Evolutionary conservation across 768 basidiomycete species (phyloP), one percentile per base, ranked within the genome.

Genomic region (Auriscalpium vulgare): DNA sequence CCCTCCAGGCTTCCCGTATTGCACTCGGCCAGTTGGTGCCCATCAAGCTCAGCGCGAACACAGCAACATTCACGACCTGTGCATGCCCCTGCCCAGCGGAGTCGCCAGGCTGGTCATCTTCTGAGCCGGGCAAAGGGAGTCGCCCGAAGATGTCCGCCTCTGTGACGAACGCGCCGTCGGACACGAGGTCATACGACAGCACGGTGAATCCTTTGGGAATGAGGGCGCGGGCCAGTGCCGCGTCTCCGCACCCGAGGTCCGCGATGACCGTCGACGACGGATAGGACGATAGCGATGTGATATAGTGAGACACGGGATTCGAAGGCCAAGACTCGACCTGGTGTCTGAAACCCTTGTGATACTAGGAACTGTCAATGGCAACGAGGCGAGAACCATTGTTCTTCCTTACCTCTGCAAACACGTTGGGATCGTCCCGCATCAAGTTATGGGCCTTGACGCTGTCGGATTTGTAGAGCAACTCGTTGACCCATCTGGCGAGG

Each of bases 21-120:
- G 91, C 91, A 47, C 77, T 78, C n/a, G 90, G 80, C 97, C 97
- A 99, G 67, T 99, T 97, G 14, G 85, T 88, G 36, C 91, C 89
- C 97, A 99, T 99, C 59, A 99, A 75, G 65, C 95, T 97, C 61
- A 99, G 77, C 21, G 95, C 91, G 67, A 93, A 98, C 21, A 98
- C 86, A 8, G 84, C 93, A 7, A 92, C 85, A 67, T 99, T 95
- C 2, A 93, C 91, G 3, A 98, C 69, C 60, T 91, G 86, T 0
- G 83, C 91, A 51, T 80, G 78, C 34, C 80, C 83, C 37, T 74
- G 69, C 5, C 71, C 71, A 40, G 72, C 70, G 44, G 70, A 69
- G 14, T 68, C 62, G 7, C 69, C 73, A 16, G 59, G 65, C 23
- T 73, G 73, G 59, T 63, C 61, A 49, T 56, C 54, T 55, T 85